A percentile compares a stretch with the other conserved stretches of the same genome.
Evolutionary conservation across 192 early-diverging fungal species (phyloP).

Genomic region (Backusella circina): DNA sequence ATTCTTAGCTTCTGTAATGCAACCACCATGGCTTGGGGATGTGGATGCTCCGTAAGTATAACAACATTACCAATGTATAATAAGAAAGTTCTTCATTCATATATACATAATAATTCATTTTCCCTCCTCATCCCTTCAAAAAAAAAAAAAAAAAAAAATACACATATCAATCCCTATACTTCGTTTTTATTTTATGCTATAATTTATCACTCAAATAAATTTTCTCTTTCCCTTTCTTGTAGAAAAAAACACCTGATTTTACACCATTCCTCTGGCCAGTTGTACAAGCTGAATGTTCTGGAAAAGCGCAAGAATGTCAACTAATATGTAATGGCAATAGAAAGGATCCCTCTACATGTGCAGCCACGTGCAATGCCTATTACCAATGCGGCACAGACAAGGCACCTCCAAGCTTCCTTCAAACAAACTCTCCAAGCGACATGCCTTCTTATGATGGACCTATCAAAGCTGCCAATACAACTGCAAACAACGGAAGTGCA

Average conservation of each 20-base stretch:
- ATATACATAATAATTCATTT: conserved; percentile 5
- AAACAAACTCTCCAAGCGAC: conserved; percentile 18
- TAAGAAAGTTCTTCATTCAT: neutral
- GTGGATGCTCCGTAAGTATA: conserved; percentile 22
- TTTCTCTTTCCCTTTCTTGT: neutral
- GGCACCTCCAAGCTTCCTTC: conserved; percentile 24
- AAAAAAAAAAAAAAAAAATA: too few relatives aligned
- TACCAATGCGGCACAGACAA: conserved; percentile 28
- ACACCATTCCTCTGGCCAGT: conserved; percentile 22
- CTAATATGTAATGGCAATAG: conserved; percentile 3
- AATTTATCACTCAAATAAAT: neutral
- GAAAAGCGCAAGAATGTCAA: conserved; percentile 23
- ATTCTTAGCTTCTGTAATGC: conserved; percentile 27
- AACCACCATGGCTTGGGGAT: conserved; percentile 28
- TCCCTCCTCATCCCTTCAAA: neutral
- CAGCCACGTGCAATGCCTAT: conserved; percentile 19
- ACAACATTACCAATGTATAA: neutral
- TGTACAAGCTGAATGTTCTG: conserved; percentile 27
- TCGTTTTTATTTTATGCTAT: neutral
- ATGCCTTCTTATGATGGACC: conserved; percentile 23
- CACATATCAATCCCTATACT: neutral
- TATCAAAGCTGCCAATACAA: neutral
- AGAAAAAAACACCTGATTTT: conserved; percentile 20
- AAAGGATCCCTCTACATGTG: conserved; percentile 15
- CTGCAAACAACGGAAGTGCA: neutral